phyloP scores from a whole-genome alignment of 257 asterid genomes.

The Ophiorrhiza pumila region DNA sequence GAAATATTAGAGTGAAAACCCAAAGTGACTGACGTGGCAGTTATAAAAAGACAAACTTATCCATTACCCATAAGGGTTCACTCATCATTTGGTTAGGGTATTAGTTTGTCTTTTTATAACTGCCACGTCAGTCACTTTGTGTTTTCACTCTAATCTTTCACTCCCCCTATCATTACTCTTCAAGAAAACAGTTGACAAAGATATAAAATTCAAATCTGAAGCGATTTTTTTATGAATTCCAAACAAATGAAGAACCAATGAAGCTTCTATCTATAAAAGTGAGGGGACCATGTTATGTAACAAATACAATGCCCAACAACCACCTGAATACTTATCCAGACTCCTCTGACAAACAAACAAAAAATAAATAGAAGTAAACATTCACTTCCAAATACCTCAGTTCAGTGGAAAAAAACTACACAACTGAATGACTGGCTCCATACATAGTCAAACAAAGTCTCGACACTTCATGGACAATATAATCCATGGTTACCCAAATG shows the following conservation, averaged over 20 bases:
- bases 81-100: too few species aligned
- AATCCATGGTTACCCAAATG: background rate
- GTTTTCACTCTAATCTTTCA: too few species aligned
- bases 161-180: too few species aligned
- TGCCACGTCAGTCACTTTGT: too few species aligned
- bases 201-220: background rate
- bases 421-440: background rate
- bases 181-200: too few species aligned
- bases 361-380: background rate
- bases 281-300: background rate
- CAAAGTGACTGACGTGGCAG: too few species aligned
- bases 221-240: background rate
- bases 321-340: background rate
- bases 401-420: background rate
- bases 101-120: too few species aligned
- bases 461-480: background rate
- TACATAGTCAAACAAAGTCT: background rate
- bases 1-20: too few species aligned
- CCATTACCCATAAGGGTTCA: too few species aligned
- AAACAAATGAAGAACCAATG: background rate
- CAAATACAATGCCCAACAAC: background rate
- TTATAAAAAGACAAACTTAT: too few species aligned
- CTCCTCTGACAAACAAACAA: background rate
- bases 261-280: background rate
- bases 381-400: background rate